Conservation (phyloP, 2,329 filamentous ascomycete genomes). For the Ophiocordyceps camponoti-floridani region DNA sequence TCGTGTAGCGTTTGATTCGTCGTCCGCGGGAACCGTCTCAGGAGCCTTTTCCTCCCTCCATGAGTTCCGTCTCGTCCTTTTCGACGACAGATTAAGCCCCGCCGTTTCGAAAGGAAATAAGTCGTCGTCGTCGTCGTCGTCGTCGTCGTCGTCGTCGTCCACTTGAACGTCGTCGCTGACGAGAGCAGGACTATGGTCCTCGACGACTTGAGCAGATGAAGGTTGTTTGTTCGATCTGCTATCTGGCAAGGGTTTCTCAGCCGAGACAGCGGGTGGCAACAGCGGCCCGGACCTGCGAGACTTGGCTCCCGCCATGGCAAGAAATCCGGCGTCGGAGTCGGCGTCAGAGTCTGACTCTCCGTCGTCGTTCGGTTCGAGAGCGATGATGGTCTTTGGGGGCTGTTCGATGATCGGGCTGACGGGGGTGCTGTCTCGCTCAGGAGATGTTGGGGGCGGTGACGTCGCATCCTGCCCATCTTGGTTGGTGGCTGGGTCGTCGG, state of each 20-base stretch:
- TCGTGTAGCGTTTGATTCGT: slow-evolving; percentile 2
- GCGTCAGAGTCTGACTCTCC: slow-evolving; percentile 5
- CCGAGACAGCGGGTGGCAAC: neutral
- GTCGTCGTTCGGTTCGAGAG: neutral
- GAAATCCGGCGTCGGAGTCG: slow-evolving; percentile 21
- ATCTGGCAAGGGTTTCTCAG: slow-evolving; percentile 1
- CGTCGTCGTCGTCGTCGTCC: slow-evolving; percentile 20
- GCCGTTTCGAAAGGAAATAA: slow-evolving; percentile 27
- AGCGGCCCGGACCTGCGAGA: slow-evolving; percentile 5
- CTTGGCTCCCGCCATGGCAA: slow-evolving; percentile 20
- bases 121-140: slow-evolving; percentile 21
- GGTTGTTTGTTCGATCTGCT: neutral
- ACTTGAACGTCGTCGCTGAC: slow-evolving; percentile 4
- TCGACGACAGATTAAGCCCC: slow-evolving; percentile 13
- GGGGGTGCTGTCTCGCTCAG: neutral
- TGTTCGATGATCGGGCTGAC: neutral
- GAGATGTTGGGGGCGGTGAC: neutral
- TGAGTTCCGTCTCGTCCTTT: neutral
- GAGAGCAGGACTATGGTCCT: neutral
- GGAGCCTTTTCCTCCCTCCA: neutral
- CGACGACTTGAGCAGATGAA: neutral
- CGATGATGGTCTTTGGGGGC: neutral
- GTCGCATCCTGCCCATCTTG: neutral
- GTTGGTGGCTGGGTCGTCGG: slow-evolving; percentile 8
- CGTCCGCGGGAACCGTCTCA: slow-evolving; percentile 10